Percentiles rank a stretch among this genome's conserved stretches.
These are phyloP conservation scores for Ophiostoma ulmi DNA, from an alignment of 2,329 filamentous ascomycete genomes.

Conservation along the genomic window DNA sequence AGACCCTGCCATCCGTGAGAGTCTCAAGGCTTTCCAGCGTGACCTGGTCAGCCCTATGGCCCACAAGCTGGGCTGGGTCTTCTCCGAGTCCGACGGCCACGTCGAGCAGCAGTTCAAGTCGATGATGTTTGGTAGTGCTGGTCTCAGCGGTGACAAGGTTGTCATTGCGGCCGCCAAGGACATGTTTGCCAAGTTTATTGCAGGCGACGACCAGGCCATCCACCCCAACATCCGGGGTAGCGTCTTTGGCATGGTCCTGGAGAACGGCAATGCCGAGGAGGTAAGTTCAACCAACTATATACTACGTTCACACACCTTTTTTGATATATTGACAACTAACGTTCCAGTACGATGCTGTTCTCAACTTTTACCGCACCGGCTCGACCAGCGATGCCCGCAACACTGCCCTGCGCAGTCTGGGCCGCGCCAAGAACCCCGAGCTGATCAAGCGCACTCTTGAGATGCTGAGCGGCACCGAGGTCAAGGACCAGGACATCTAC, in stretches of 20 bases:
- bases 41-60: constrained; percentile 72
- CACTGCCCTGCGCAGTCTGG: constrained; percentile 77
- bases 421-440: constrained; percentile 69
- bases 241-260: constrained; percentile 79
- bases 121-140: constrained; percentile 80
- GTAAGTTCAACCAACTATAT: constrained; percentile 37
- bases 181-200: constrained; percentile 82
- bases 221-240: constrained; percentile 87
- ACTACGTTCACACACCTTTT: neutral
- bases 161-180: constrained; percentile 77
- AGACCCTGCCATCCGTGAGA: constrained; percentile 65
- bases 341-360: constrained; percentile 64
- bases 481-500: constrained; percentile 94
- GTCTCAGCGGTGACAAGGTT: constrained; percentile 70
- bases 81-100: constrained; percentile 78
- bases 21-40: constrained; percentile 76
- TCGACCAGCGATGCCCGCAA: constrained; percentile 84
- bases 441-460: constrained; percentile 77
- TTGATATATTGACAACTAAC: constrained; percentile 7
- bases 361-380: constrained; percentile 70
- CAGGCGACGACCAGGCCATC: constrained; percentile 72
- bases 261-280: constrained; percentile 79
- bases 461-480: constrained; percentile 69
- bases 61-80: constrained; percentile 83
- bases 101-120: constrained; percentile 93